These are phyloP conservation scores for Ricinus communis DNA, from an alignment of 345 rosid genomes.

Conservation along the genomic window DNA sequence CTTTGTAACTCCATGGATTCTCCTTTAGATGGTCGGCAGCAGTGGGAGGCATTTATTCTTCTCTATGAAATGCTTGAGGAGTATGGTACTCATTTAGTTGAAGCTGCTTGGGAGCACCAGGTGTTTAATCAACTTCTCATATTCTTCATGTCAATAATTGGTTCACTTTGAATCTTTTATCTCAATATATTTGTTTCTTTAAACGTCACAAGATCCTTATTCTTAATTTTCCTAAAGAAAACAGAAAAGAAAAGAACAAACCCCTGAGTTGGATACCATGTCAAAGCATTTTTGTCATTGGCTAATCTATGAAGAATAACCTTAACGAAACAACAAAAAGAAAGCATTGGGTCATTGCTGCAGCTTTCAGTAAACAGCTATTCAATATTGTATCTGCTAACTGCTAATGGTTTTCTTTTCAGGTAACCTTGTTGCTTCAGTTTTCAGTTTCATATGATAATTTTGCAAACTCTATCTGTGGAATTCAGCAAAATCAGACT, in stretches of 20 bases:
- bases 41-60: conserved; percentile 89
- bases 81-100: conserved; percentile 92
- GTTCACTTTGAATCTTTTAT: conserved; percentile 1
- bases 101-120: conserved; percentile 97
- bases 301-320: not conserved
- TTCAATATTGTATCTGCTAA: conserved; percentile 18
- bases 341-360: not conserved
- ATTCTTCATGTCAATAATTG: conserved; percentile 1
- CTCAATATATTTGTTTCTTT: not conserved
- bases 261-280: not conserved
- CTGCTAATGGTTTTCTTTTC: conserved; percentile 28
- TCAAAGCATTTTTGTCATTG: not conserved
- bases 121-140: conserved; percentile 36
- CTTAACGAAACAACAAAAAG: not conserved
- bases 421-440: conserved; percentile 71
- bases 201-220: not conserved
- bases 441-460: conserved; percentile 51
- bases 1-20: conserved; percentile 48
- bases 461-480: conserved; percentile 38
- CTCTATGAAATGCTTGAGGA: conserved; percentile 93
- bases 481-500: conserved; percentile 33
- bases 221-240: not conserved
- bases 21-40: conserved; percentile 48
- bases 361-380: not conserved
- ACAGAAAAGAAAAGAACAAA: not conserved